Base-by-base conservation (phyloP, 306 rosid genomes). In the Cucumis hystrix region DNA sequence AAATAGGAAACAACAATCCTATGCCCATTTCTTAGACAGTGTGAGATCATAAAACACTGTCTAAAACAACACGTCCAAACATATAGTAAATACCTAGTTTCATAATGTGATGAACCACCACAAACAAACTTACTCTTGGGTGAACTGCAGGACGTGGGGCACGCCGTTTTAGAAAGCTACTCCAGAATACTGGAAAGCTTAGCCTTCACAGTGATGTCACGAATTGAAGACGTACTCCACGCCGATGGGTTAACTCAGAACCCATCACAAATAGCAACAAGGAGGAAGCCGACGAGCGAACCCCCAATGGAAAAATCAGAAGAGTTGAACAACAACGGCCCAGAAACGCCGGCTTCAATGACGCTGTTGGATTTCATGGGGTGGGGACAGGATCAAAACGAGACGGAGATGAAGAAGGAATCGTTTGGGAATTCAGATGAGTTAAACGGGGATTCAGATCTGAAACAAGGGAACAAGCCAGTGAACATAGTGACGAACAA, bases 301-400 rank as follows among this genome's bases (percentile, higher is more conserved):
- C 43, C 79, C 4, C 18, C 55, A 49, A 33, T 55, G 59, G 91
- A 90, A 0, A 83, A 81, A 72, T 70, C 65, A 82, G 77, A 23
- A 85, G 54, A 78, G 95, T 84, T 58, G 98, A 23, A 84, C 60
- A 28, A 84, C 60, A 25, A 35, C 20, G 20, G 64, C 18, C 17
- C 49, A 4, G 97, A 90, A 54, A 23, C 88, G 18, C 80, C 83
- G 0, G 23, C 68, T 67, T 83, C 93, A 25, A 92, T 88, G 96
- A 96, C 99, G 17, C 83, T 96, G 40, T 87, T 80, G 14, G 99
- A 96, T 88, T 92, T 92, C 88, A 96, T 96, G 98, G 99, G 99
- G 43, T 96, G 99, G 99, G 88, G 77, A 21, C 8, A 11, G 14
- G 89, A 90, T 17, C 88, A 85, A 69, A 87, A 81, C 13, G 93